These are phyloP conservation scores for Aspergillus sp. DNA, from an alignment of 2,329 filamentous ascomycete genomes.

Conservation along the genomic window DNA sequence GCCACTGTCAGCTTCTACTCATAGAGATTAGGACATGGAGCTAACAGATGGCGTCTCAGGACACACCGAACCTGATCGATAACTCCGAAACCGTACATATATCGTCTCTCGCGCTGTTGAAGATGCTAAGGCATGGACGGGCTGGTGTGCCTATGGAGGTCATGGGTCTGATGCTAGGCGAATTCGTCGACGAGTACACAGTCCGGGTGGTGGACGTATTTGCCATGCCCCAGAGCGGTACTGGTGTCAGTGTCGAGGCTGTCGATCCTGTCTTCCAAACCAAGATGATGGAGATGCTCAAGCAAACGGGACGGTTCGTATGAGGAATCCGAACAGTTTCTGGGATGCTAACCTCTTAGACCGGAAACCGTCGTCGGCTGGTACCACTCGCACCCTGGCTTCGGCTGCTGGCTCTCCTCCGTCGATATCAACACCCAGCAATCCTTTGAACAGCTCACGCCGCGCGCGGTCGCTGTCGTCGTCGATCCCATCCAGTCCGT, in stretches of 20 bases:
- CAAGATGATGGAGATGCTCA: slow-evolving; percentile 99
- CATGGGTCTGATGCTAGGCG: slow-evolving; percentile 97
- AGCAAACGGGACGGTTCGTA: slow-evolving; percentile 83
- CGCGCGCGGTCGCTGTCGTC: slow-evolving; percentile 92
- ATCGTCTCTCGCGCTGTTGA: slow-evolving; percentile 88
- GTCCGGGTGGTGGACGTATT: slow-evolving; percentile 98
- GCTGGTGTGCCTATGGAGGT: slow-evolving; percentile 99
- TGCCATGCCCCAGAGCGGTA: slow-evolving; percentile 98
- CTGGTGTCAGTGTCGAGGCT: slow-evolving; percentile 94
- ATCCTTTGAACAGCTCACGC: slow-evolving; percentile 97
- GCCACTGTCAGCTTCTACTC: too few species aligned
- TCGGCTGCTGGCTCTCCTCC: slow-evolving; percentile 97
- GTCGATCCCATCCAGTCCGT: slow-evolving; percentile 98
- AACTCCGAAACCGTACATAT: slow-evolving; percentile 99
- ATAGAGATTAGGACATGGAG: slow-evolving; percentile 2
- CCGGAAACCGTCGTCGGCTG: slow-evolving; percentile 96
- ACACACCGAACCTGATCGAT: slow-evolving; percentile 85
- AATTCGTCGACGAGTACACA: slow-evolving; percentile 98
- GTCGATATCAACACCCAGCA: slow-evolving; percentile 99
- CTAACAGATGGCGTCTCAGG: slow-evolving; percentile 43
- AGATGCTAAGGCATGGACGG: slow-evolving; percentile 96
- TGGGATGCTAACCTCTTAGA: slow-evolving; percentile 39
- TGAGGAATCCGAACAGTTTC: neutral
- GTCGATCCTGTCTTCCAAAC: slow-evolving; percentile 98
- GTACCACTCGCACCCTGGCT: slow-evolving; percentile 99